phyloP scores from a whole-genome alignment of 768 basidiomycete genomes.

The Lepiota venenata region DNA sequence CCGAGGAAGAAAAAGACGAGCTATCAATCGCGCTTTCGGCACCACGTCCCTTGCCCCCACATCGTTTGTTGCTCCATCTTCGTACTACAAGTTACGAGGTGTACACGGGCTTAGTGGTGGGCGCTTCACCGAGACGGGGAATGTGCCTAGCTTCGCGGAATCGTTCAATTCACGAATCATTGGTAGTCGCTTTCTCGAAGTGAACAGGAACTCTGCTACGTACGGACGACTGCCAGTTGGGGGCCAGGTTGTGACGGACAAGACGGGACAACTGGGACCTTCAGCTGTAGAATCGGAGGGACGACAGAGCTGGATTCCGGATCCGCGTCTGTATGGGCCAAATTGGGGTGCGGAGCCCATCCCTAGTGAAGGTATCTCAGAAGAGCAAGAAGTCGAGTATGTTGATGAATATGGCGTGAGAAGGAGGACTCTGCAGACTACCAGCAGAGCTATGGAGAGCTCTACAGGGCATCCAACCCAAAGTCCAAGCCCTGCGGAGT shows the following conservation, averaged over 20 bases:
- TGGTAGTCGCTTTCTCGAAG: conserved; percentile 72
- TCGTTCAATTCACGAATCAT: conserved; percentile 60
- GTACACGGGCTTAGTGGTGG: conserved; percentile 61
- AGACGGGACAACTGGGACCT: conserved; percentile 47
- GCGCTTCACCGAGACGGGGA: conserved; percentile 44
- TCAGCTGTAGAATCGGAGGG: conserved; percentile 17
- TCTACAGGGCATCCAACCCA: conserved; percentile 14
- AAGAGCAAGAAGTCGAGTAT: conserved; percentile 25
- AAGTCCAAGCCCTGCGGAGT: conserved; percentile 12
- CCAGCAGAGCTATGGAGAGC: not conserved
- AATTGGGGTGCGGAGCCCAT: conserved; percentile 37
- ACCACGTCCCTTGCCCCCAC: conserved; percentile 71
- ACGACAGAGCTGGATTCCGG: conserved; percentile 44
- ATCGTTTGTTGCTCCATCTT: conserved; percentile 76
- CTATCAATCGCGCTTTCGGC: conserved; percentile 60
- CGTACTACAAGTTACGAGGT: conserved; percentile 71
- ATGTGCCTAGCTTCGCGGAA: conserved; percentile 48
- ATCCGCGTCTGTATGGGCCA: conserved; percentile 52
- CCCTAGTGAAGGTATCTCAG: conserved; percentile 1
- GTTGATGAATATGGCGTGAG: conserved; percentile 34
- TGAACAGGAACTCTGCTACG: conserved; percentile 54
- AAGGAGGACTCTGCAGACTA: conserved; percentile 7
- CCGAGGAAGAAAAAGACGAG: conserved; percentile 41
- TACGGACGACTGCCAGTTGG: conserved; percentile 61
- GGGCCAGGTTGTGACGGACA: conserved; percentile 51